These are phyloP conservation scores for Lanzia echinophila DNA, from an alignment of 2,329 filamentous ascomycete genomes.

Conservation along the genomic window DNA sequence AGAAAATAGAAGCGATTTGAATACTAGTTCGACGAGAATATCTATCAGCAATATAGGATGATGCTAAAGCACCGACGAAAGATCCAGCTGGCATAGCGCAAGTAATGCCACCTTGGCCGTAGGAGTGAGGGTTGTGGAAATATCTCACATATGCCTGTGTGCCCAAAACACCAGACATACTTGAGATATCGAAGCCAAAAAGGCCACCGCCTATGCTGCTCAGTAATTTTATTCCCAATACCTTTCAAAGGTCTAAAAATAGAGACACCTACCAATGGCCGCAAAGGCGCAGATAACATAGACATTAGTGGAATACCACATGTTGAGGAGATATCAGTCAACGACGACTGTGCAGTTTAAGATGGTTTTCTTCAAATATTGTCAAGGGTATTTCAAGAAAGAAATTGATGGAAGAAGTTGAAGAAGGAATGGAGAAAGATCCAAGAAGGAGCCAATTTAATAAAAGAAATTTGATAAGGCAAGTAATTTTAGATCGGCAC, in stretches of 20 bases:
- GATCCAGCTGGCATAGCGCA: constrained; percentile 70
- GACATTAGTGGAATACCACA: constrained; percentile 40
- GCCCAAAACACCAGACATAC: constrained; percentile 63
- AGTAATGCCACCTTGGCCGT: constrained; percentile 63
- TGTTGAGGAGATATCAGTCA: constrained; percentile 7
- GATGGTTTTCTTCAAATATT: no score
- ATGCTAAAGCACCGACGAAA: constrained; percentile 53
- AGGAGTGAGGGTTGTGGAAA: constrained; percentile 54
- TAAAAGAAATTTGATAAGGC: background rate
- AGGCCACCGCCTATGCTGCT: constrained; percentile 48
- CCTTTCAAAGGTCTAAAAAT: background rate
- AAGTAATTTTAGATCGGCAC: background rate
- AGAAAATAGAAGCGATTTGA: constrained; percentile 42
- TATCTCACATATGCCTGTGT: constrained; percentile 65
- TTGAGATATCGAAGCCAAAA: constrained; percentile 74
- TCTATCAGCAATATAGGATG: constrained; percentile 49
- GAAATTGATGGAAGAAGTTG: background rate
- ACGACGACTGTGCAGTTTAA: background rate
- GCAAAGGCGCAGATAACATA: constrained; percentile 57
- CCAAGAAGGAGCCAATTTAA: background rate
- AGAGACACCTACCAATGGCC: constrained; percentile 45
- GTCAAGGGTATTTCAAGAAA: background rate
- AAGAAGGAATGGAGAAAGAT: background rate
- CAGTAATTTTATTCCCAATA: background rate
- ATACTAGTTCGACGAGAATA: constrained; percentile 42